A percentile compares a stretch with the other conserved stretches of the same genome.
Evolutionary conservation across 1,284 basidiomycete genomes (phyloP).

Genomic region (Tetrapyrgos nigripes): DNA sequence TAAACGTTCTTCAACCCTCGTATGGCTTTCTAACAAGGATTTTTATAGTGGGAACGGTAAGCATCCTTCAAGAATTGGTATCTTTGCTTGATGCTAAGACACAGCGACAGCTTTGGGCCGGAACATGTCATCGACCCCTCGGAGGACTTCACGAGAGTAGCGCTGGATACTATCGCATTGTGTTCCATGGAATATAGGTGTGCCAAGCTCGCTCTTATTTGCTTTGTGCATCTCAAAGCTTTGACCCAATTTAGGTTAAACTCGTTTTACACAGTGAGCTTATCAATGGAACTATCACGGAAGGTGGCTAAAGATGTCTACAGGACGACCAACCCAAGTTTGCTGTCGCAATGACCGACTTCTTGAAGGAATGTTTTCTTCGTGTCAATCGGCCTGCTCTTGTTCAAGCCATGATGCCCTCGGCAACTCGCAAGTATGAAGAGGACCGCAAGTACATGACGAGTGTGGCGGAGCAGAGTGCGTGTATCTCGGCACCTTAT

Average conservation of each 20-base stretch:
- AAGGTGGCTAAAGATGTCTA: neutral
- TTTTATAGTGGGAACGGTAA: conserved; percentile 45
- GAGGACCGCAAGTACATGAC: conserved; percentile 47
- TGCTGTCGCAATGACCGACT: conserved; percentile 49
- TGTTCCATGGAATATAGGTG: conserved; percentile 53
- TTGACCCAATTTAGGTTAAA: conserved; percentile 37
- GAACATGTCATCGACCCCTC: conserved; percentile 47
- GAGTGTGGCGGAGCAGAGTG: conserved; percentile 46
- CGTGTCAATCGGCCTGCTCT: conserved; percentile 44
- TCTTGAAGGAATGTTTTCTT: conserved; percentile 42
- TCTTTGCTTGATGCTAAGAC: neutral
- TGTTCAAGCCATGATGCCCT: conserved; percentile 41
- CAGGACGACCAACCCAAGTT: conserved; percentile 47
- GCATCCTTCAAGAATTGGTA: neutral
- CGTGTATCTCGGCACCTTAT: conserved; percentile 17
- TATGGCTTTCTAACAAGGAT: neutral
- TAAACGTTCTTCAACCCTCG: no score
- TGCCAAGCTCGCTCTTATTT: conserved; percentile 7
- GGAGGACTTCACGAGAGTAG: conserved; percentile 54
- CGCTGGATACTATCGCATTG: conserved; percentile 53
- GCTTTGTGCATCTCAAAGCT: neutral
- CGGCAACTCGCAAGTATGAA: conserved; percentile 44
- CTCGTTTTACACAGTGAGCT: conserved; percentile 43
- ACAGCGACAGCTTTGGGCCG: conserved; percentile 46
- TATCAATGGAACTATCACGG: neutral